phyloP scores from a whole-genome alignment of 768 basidiomycete species.

The Hebeloma cylindrosporum region DNA sequence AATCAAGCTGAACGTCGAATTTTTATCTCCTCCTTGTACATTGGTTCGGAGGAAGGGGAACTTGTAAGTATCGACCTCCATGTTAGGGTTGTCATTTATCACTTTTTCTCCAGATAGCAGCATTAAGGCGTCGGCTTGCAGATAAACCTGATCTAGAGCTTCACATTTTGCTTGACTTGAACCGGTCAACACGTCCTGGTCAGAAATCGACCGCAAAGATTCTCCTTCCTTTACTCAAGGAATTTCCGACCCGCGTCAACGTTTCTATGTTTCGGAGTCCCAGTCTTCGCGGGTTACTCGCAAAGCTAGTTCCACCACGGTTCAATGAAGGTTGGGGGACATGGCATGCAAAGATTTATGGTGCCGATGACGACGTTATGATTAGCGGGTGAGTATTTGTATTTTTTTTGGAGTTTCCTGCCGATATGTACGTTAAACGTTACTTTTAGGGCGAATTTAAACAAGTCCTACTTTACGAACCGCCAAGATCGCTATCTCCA shows the following conservation, averaged over 20 bases:
- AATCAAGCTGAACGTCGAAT: conserved; percentile 73
- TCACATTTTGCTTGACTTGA: conserved; percentile 76
- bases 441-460: conserved; percentile 85
- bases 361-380: conserved; percentile 88
- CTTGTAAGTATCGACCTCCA: conserved; percentile 59
- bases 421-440: background rate
- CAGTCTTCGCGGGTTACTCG: conserved; percentile 70
- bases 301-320: conserved; percentile 79
- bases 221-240: conserved; percentile 71
- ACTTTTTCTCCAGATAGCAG: conserved; percentile 64
- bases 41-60: conserved; percentile 75
- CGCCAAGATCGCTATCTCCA: conserved; percentile 94
- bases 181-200: conserved; percentile 76
- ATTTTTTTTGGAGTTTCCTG: background rate
- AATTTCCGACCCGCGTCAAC: conserved; percentile 71
- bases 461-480: conserved; percentile 89
- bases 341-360: conserved; percentile 97
- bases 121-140: conserved; percentile 60
- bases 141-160: conserved; percentile 63
- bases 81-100: background rate
- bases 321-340: conserved; percentile 99
- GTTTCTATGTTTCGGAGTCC: conserved; percentile 88
- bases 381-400: conserved; percentile 73
- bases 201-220: conserved; percentile 63
- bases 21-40: conserved; percentile 88